A percentile compares a stretch with the other conserved stretches of the same genome.
These are phyloP conservation scores for Aureobasidium sp. DNA, from an alignment of 2,329 filamentous ascomycete genomes.

Conservation along the genomic window DNA sequence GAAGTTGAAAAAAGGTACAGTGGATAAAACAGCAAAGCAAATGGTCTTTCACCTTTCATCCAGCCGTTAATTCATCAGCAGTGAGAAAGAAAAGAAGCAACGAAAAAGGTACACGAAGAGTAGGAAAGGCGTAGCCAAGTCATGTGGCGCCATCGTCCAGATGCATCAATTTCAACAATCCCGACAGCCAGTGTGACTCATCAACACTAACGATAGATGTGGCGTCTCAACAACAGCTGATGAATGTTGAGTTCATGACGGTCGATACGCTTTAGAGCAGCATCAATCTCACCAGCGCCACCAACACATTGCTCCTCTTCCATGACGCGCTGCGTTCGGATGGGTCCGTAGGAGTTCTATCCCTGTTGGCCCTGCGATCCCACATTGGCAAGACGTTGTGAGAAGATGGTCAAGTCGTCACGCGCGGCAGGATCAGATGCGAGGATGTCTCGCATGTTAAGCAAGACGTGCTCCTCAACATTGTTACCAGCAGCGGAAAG, in stretches of 20 bases:
- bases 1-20: neutral
- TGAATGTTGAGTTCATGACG: neutral
- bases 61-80: neutral
- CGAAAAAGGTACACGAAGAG: neutral
- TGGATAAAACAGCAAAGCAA: neutral
- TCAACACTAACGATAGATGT: neutral
- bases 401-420: slow-evolving; percentile 28
- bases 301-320: neutral
- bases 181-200: neutral
- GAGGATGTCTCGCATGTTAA: slow-evolving; percentile 63
- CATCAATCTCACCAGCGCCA: neutral
- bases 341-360: neutral
- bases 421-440: slow-evolving; percentile 58
- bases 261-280: neutral
- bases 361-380: slow-evolving; percentile 3
- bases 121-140: neutral
- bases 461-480: slow-evolving; percentile 54
- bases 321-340: neutral
- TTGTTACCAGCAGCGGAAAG: slow-evolving; percentile 29
- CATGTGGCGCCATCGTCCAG: neutral
- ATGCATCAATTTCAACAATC: neutral
- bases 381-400: neutral
- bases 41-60: neutral
- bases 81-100: neutral
- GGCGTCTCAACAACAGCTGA: neutral